Evolutionary conservation across 2,329 filamentous ascomycete species (phyloP), one percentile per base, ranked within the genome.

Genomic region (Talaromyces albobiverticillius): DNA sequence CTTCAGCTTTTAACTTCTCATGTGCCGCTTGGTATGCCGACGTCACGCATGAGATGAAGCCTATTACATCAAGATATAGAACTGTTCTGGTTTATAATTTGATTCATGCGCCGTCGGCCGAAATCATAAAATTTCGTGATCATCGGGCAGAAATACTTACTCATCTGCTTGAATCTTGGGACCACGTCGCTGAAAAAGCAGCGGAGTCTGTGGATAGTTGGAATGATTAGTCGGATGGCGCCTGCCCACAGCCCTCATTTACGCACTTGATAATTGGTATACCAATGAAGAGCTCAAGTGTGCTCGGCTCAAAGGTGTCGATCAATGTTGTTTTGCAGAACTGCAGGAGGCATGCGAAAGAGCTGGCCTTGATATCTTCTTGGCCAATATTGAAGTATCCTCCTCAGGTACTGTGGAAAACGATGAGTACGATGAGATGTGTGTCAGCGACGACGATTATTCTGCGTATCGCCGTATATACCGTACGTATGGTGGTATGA

Each of bases 11-110:
- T 22, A 34, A 32, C 18, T 42, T 16, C 9, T 53, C 51, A 32
- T 53, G 51, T 73, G 60, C 55, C 13, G 63, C 62, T 4, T 77
- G 75, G 81, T 83, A 80, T 61, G 76, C 78, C 0, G 79, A 83
- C 53, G 78, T 82, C 0, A 69, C 67, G 1, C 78, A 82, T 58
- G 74, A 83, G 61, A 69, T 81, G n/a, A 66, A 73, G 14, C 72
- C 74, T 1, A 70, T 83, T 2, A 70, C 58, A 0, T 73, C 71
- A 0, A 80, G 81, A 2, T 74, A 77, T 59, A 76, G 79, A 3
- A 71, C 77, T 52, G 78, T 80, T 9, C 58, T 84, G 10, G 79
- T 75, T 0, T 84, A 81, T 64, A 82, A 82, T 59, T 71, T 84
- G 4, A 61, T 79, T 14, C 64, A 72, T 32, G 42, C 41, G 9